These are phyloP conservation scores for Didymella segeticola DNA, from an alignment of 2,329 filamentous ascomycete species.

Conservation along the genomic window DNA sequence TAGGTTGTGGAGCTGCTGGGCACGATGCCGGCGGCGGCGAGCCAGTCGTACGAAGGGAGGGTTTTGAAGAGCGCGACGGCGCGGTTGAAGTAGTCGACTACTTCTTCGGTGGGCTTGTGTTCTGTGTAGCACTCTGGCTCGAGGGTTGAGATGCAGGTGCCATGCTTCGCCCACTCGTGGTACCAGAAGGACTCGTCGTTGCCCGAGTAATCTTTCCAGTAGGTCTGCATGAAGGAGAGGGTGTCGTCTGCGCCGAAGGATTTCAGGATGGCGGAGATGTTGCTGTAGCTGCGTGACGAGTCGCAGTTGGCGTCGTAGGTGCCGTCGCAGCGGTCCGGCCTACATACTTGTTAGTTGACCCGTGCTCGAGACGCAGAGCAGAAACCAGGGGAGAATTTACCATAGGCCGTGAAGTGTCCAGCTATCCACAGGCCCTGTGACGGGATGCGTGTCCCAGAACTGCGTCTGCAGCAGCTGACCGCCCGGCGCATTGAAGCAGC, in stretches of 20 bases:
- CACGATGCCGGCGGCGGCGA: conserved; percentile 66
- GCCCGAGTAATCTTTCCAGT: conserved; percentile 74
- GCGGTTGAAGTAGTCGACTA: conserved; percentile 72
- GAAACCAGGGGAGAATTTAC: conserved; percentile 42
- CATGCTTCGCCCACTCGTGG: conserved; percentile 76
- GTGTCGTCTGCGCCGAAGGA: conserved; percentile 62
- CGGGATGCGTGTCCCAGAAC: conserved; percentile 75
- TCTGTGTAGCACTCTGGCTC: conserved; percentile 68
- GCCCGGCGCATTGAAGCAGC: conserved; percentile 76
- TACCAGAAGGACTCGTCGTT: conserved; percentile 71
- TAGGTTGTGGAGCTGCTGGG: conserved; percentile 65
- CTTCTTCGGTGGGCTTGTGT: conserved; percentile 66
- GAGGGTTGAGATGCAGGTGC: conserved; percentile 75
- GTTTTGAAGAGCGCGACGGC: conserved; percentile 70
- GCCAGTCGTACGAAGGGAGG: conserved; percentile 69
- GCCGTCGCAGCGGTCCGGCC: conserved; percentile 68
- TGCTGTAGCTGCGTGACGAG: conserved; percentile 64
- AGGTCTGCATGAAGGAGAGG: conserved; percentile 71
- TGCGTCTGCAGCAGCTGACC: conserved; percentile 77
- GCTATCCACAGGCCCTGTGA: conserved; percentile 69
- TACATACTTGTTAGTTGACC: conserved; percentile 19
- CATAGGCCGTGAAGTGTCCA: conserved; percentile 80
- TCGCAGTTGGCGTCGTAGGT: conserved; percentile 73
- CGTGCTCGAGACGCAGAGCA: not conserved
- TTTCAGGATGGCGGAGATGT: conserved; percentile 69